These are phyloP conservation scores for Lycium barbarum DNA, from an alignment of 257 asterid genomes.

Conservation along the genomic window DNA sequence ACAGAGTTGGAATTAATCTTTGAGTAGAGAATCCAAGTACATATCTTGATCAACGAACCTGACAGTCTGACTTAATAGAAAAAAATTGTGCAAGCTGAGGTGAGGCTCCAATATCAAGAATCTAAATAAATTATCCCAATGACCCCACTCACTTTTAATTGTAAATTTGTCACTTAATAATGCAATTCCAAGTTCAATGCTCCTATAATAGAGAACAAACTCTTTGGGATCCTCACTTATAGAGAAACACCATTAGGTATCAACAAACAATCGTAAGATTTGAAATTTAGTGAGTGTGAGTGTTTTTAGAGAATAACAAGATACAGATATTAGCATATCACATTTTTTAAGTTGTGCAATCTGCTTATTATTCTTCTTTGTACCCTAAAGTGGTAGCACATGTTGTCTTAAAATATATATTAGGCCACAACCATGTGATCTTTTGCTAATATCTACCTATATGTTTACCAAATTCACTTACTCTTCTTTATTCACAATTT, in stretches of 20 bases:
- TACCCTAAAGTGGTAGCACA: constrained; percentile 64
- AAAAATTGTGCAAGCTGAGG: background rate
- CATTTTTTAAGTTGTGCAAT: constrained; percentile 28
- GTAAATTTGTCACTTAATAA: constrained; percentile 19
- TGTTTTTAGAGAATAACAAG: constrained; percentile 1
- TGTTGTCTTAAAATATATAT: constrained; percentile 55
- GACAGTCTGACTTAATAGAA: background rate
- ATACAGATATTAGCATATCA: constrained; percentile 24
- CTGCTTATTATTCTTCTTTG: constrained; percentile 29
- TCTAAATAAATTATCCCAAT: background rate
- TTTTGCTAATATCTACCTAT: constrained; percentile 52
- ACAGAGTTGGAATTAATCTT: background rate
- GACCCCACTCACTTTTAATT: constrained; percentile 33
- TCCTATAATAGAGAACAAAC: constrained; percentile 31
- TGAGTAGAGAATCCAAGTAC: background rate
- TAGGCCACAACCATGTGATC: constrained; percentile 75
- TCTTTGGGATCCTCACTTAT: constrained; percentile 31
- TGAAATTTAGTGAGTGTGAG: constrained; percentile 22
- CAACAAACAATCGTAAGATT: constrained; percentile 29
- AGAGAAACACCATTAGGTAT: constrained; percentile 13
- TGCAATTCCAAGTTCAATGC: constrained; percentile 50
- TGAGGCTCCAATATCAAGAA: constrained; percentile 14
- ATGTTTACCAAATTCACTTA: constrained; percentile 43
- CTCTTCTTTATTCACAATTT: constrained; percentile 23
- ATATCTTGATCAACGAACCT: constrained; percentile 9